Base-by-base conservation (phyloP, 768 basidiomycete species). In the Candolleomyces eurysporus region DNA sequence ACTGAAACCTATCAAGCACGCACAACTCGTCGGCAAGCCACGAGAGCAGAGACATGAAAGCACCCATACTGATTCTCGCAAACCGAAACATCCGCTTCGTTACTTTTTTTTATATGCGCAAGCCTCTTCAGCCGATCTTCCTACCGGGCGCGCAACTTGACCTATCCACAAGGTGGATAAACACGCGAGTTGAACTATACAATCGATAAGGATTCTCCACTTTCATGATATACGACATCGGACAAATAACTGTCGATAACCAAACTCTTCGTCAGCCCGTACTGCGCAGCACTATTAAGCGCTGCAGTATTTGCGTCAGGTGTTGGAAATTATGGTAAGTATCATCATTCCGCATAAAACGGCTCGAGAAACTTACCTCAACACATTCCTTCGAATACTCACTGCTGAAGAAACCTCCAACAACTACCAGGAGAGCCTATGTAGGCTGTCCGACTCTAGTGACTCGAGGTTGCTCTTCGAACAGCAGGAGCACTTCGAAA, bases 231-330 rank as follows among this genome's bases (percentile, higher is more conserved):
- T 95, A 96, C 22, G 91, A 88, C 56, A 87, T 82, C 14, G 93
- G 92, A 16, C 86, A 86, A 58, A 95, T 90, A 56, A 94, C 83
- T 50, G 86, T 90, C 19, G 92, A 92, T 9, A 95, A 92, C 14
- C 93, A 81, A 31, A 85, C 86, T 80, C 54, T 86, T 83, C 19
- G 91, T 88, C 22, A 94, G 79, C 22, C 93, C 93, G 72, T 94
- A 94, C 69, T 88, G 84, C 39, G 93, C 93, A n/a, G 90, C 93
- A 49, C 93, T 94, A 58, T 92, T 88, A 59, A 90, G 76, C 1
- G 93, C 95, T 3, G 93, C 94, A 14, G 93, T 94, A 69, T 95
- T 93, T 31, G 90, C 88, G 75, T 96, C 93, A 40, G 86, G 80
- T 30, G 94, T 92, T 61, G 42, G 65, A 48, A 26, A 26, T 57